These are phyloP conservation scores for Trichosporon sp. DNA, from an alignment of 1,284 basidiomycete species.

Conservation along the genomic window DNA sequence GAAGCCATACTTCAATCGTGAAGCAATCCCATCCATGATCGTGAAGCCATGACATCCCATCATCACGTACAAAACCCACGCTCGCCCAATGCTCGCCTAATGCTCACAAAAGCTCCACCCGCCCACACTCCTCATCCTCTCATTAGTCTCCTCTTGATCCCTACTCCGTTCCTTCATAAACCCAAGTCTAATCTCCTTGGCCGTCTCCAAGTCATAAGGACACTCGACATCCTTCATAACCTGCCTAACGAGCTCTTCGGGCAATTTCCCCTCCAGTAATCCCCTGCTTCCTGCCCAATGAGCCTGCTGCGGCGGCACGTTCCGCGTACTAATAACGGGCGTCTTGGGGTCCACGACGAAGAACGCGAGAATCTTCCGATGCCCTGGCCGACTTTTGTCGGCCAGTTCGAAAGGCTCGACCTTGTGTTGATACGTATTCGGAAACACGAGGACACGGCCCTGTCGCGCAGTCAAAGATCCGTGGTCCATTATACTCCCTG, in stretches of 20 bases:
- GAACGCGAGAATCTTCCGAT: slow-evolving; percentile 21
- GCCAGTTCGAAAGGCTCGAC: slow-evolving; percentile 10
- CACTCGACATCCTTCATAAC: slow-evolving; percentile 12
- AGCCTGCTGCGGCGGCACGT: slow-evolving; percentile 20
- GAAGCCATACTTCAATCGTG: no score
- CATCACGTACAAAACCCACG: background rate
- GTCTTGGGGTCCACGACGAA: slow-evolving; percentile 18
- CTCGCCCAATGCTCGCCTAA: slow-evolving; percentile 11
- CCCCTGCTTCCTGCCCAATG: background rate
- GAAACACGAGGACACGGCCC: slow-evolving; percentile 10
- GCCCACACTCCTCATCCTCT: background rate
- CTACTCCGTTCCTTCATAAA: slow-evolving; percentile 18
- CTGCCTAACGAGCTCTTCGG: background rate
- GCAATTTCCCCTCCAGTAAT: background rate
- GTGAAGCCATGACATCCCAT: no score
- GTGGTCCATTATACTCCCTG: background rate
- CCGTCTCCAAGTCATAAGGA: slow-evolving; percentile 12
- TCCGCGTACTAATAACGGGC: slow-evolving; percentile 8
- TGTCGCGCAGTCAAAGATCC: slow-evolving; percentile 1
- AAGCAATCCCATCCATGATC: no score
- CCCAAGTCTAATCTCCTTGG: slow-evolving; percentile 14
- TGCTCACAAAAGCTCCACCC: slow-evolving; percentile 17
- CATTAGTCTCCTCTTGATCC: background rate
- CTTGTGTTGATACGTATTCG: slow-evolving; percentile 15
- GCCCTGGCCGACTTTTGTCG: slow-evolving; percentile 10